Evolutionary conservation across 2,329 filamentous ascomycete species (phyloP), one percentile per base, ranked within the genome.

Genomic region (Lomentospora prolificans): DNA sequence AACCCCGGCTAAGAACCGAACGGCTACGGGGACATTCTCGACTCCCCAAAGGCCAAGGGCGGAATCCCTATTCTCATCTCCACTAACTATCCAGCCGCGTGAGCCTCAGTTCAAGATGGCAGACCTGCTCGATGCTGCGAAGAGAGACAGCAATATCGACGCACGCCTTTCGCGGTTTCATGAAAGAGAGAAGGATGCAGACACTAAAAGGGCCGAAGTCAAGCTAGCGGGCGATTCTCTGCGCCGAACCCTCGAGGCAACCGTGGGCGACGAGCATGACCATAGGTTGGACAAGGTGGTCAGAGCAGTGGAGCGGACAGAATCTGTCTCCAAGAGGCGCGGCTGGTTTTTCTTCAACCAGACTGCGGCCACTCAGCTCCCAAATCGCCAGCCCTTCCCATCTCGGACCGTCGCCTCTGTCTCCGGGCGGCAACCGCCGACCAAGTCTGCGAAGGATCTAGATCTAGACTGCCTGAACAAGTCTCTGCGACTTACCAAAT

Each of bases 101-200:
- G 55, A 53, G 48, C 55, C 48, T 10, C 46, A 51, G 50, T 85
- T 84, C 59, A 80, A 85, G 55, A 67, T 90, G 56, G 80, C 81
- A 57, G 74, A 78, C 1, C 73, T 90, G 7, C 72, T 85, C 41
- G 78, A 74, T 50, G 77, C 84, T 62, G 78, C 82, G 4, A 71
- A 75, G 41, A 74, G 77, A 57, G 81, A 89, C 58, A 73, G 81
- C 44, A 79, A 80, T 39, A 76, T 76, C 1, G 79, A 82, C 54
- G 81, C 77, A 14, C 83, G 78, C 58, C 75, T 75, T 4, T 70
- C 72, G 44, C 28, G 48, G 8, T 7, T 50, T 22, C 55, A 52
- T 30, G 27, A 17, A n/a, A 33, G 46, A 36, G 30, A 36, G 24
- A 51, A 51, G 12, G 51, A 53, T 33, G 36, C 51, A 22, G 33